phyloP scores from a whole-genome alignment of 1,139 yeast species.

The Yamadazyma sp. region DNA sequence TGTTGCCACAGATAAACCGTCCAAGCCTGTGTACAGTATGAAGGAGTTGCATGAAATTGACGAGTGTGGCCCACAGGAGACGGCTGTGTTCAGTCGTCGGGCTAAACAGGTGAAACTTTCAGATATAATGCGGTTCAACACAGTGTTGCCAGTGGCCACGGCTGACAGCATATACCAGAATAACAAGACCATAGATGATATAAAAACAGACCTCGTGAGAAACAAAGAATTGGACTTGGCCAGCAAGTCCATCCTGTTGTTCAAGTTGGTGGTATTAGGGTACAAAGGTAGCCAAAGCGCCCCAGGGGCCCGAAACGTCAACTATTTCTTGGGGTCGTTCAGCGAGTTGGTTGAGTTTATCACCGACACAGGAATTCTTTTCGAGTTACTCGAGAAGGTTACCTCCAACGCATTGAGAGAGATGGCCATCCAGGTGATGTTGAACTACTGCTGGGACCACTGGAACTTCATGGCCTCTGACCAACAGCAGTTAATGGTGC shows the following conservation, averaged over 20 bases:
- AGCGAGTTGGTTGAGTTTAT: slow-evolving; percentile 34
- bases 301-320: slow-evolving; percentile 24
- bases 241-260: slow-evolving; percentile 14
- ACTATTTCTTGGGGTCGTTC: slow-evolving; percentile 31
- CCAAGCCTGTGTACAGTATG: slow-evolving; percentile 12
- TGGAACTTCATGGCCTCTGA: slow-evolving; percentile 21
- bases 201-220: slow-evolving; percentile 11
- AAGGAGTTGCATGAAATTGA: slow-evolving; percentile 14
- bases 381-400: slow-evolving; percentile 19
- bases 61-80: slow-evolving; percentile 1
- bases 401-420: slow-evolving; percentile 15
- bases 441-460: slow-evolving; percentile 39
- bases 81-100: background rate
- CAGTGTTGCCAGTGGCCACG: slow-evolving; percentile 9
- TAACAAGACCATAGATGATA: slow-evolving; percentile 11
- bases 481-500: slow-evolving; percentile 27
- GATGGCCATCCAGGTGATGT: slow-evolving; percentile 29
- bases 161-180: slow-evolving; percentile 6
- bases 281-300: slow-evolving; percentile 2
- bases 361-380: slow-evolving; percentile 30
- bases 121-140: slow-evolving; percentile 9
- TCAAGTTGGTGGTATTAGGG: slow-evolving; percentile 18
- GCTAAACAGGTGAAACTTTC: slow-evolving; percentile 5
- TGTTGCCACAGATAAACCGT: background rate
- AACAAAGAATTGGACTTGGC: slow-evolving; percentile 8